Base-by-base conservation (phyloP, 192 early-diverging fungal species). In the Coemansia sp. region DNA sequence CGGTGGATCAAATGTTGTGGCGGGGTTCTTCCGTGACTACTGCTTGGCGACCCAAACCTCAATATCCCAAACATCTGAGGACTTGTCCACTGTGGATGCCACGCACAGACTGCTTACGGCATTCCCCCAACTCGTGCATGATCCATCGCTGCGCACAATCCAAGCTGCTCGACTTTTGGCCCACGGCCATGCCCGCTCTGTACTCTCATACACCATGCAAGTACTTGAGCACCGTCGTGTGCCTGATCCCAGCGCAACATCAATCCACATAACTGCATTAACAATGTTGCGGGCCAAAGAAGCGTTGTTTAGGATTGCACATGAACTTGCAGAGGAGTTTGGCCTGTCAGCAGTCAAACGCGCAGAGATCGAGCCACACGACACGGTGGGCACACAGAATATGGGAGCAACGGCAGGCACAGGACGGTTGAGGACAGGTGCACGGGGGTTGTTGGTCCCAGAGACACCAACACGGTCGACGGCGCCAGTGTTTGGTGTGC, bases 301-400 rank as follows among this genome's bases (percentile, higher is more conserved):
- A 1, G 78, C 78, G 22, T 54, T 81, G 43, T 81, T 81, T 26
- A 62, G 78, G 3, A 69, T 81, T 13, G 73, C 78, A 1, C 78
- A 81, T 53, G 78, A 81, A 57, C 69, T 81, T 10, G 73, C 80
- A 0, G 80, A 82, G 43, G 80, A 82, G 43, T 82, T 82, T 71
- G 80, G 80, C 7, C 64, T 77, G 23, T 77, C 74, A 3, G 69
- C 74, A 29, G 64, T 82, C 3, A 76, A 77, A 56, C 70, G 80
- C 6, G 67, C 70, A 0, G 74, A 82, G 20, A 64, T 73, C n/a
- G 79, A 82, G 62, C 67, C 74, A 2, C n/a, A 67, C 13, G 74
- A 82, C 7, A 76, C 71, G 24, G 14, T 41, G 39, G 20, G 48
- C 41, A 12, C 54, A 54, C 3, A 43, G 64, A 20, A 39, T 54